Percentiles rank a stretch among this genome's conserved stretches.
These are phyloP conservation scores for cucumber (Cucumis sativus) DNA, from an alignment of 306 rosid genomes.

Conservation along the genomic window DNA sequence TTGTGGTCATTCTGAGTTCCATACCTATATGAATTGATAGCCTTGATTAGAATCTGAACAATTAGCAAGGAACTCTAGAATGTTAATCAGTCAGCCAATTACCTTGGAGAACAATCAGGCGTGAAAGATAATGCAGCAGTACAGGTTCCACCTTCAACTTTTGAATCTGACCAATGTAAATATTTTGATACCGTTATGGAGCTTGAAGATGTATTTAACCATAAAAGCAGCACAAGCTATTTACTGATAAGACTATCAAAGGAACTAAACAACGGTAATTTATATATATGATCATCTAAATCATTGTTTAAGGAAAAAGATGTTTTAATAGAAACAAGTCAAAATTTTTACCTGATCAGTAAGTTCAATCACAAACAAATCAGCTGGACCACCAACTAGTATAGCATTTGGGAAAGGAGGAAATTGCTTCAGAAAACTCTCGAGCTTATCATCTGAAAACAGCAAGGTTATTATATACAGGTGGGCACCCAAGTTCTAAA, in stretches of 20 bases:
- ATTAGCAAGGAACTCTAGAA: background rate
- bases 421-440: conserved; percentile 64
- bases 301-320: background rate
- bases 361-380: conserved; percentile 82
- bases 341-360: conserved; percentile 56
- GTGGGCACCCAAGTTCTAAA: background rate
- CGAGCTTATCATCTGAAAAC: conserved; percentile 60
- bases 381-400: conserved; percentile 71
- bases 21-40: conserved; percentile 32
- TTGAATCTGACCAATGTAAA: conserved; percentile 56
- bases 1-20: conserved; percentile 91
- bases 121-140: conserved; percentile 76
- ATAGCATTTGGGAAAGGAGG: conserved; percentile 76
- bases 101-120: conserved; percentile 70
- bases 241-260: background rate
- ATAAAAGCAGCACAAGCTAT: background rate
- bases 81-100: conserved; percentile 1
- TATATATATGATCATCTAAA: background rate
- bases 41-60: conserved; percentile 15
- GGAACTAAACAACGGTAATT: background rate
- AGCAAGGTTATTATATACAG: conserved; percentile 12
- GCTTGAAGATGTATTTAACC: too few species aligned
- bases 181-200: background rate
- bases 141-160: conserved; percentile 96
- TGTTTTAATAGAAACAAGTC: background rate